Evolutionary conservation across 2,329 filamentous ascomycete genomes (phyloP), one percentile per base, ranked within the genome.

Genomic region (Venturia nashicola): DNA sequence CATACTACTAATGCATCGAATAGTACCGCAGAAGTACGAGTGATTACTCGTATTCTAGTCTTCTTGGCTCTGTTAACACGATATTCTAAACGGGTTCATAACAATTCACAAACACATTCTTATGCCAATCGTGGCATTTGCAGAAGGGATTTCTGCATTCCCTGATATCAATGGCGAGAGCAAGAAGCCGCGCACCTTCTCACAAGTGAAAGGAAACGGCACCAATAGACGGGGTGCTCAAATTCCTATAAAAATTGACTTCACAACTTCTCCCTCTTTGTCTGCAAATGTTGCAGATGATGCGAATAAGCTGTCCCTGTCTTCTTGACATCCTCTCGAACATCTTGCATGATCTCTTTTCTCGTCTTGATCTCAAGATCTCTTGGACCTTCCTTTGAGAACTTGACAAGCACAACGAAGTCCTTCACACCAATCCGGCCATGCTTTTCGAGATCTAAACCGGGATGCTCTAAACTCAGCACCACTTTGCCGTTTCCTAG

Each of bases 331-430:
- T 61, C 59, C 0, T 61, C 59, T 42, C 59, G 11, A 36, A 57
- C 27, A 36, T 57, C 51, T 20, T 36, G 27, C 51, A 36, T 57
- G 12, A 57, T 57, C 51, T 76, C 79, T 43, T 73, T 72, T 63
- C 71, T 70, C 68, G 69, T 69, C 66, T 75, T 70, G 9, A 87
- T 79, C 65, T 81, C 79, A 44, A 86, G 75, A 66, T 83, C 76
- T 66, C 82, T 75, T 27, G 82, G 82, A 20, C 81, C 82, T 65
- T 83, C 82, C 64, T 81, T 81, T 67, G 73, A 77, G 65, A 86
- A 86, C 60, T 78, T 78, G 8, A 83, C 80, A 23, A 84, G 73
- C 34, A 86, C 79, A 60, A 85, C 82, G 68, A 80, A 78, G 61
- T 85, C 82, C 34, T 68, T 72, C 32, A 83, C 76, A 0, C 83